Evolutionary conservation across 2,329 filamentous ascomycete genomes (phyloP).

Genomic region (Cladosporium sp.): DNA sequence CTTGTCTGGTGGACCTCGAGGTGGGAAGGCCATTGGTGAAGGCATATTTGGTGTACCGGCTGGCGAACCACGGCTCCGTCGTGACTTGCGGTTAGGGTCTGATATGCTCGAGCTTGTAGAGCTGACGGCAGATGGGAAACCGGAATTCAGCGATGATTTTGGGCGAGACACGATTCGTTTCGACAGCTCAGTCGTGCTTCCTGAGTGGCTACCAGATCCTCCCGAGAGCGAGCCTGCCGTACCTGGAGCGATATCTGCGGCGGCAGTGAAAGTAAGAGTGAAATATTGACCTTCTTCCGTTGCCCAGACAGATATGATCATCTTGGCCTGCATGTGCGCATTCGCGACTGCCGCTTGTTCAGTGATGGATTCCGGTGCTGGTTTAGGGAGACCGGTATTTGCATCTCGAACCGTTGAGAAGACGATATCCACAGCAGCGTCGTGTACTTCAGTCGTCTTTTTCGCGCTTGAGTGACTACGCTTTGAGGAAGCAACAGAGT

Average conservation of each 20-base stretch:
- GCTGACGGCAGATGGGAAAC: conserved; percentile 40
- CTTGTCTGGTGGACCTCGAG: conserved; percentile 63
- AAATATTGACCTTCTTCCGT: conserved; percentile 68
- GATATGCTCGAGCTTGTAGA: conserved; percentile 36
- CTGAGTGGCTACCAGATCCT: conserved; percentile 5
- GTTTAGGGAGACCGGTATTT: conserved; percentile 40
- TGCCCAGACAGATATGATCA: conserved; percentile 77
- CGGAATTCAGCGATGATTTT: conserved; percentile 34
- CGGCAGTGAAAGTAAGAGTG: conserved; percentile 72
- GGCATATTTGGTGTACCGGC: conserved; percentile 44
- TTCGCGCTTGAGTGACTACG: conserved; percentile 21
- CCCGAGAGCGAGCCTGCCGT: not conserved
- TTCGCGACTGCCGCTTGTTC: conserved; percentile 20
- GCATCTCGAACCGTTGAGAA: conserved; percentile 54
- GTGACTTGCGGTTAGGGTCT: conserved; percentile 12
- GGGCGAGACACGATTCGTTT: conserved; percentile 45
- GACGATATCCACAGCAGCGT: conserved; percentile 68
- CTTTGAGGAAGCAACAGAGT: conserved; percentile 27
- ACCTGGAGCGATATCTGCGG: conserved; percentile 27
- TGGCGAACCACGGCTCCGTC: conserved; percentile 15
- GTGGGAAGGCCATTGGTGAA: conserved; percentile 65
- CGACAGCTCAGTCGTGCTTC: conserved; percentile 23
- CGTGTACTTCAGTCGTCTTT: conserved; percentile 49
- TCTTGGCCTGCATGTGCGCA: conserved; percentile 61
- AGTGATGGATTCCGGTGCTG: conserved; percentile 37